Conservation (phyloP, 176 grass and related monocot species). For the Cocos nucifera region DNA sequence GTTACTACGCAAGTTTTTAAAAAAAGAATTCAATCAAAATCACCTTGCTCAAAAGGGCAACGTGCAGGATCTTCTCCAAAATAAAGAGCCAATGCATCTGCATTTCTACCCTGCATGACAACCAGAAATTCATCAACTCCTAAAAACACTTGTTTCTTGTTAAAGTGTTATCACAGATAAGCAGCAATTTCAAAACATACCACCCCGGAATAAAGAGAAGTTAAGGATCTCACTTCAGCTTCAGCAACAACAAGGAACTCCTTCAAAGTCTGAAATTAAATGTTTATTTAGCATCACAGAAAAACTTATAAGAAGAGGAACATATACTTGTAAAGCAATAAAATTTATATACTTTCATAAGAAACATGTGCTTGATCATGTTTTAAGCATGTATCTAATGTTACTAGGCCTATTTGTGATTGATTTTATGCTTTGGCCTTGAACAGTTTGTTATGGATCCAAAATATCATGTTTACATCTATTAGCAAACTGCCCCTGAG, state of each 20-base stretch:
- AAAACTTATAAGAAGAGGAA: neutral
- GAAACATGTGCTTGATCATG: no score
- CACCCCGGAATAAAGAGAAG: conserved; percentile 64
- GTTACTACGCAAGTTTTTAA: no score
- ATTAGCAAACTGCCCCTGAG: no score
- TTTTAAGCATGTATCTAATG: no score
- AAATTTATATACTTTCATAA: no score
- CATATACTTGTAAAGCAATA: no score
- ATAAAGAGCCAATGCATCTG: conserved; percentile 73
- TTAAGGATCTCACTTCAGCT: conserved; percentile 83
- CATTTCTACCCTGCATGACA: conserved; percentile 67
- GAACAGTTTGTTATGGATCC: no score
- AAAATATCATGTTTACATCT: no score
- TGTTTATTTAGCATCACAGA: neutral
- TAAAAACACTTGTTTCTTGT: conserved; percentile 4
- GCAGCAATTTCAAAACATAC: conserved; percentile 33
- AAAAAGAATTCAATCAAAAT: conserved; percentile 12
- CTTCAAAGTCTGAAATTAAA: conserved; percentile 66
- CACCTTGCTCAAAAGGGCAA: conserved; percentile 96
- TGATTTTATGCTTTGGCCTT: no score
- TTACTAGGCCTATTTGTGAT: no score
- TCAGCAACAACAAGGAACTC: conserved; percentile 71
- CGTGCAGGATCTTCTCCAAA: conserved; percentile 91
- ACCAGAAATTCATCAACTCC: conserved; percentile 16
- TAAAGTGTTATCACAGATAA: neutral